Evolutionary conservation across 1,284 basidiomycete species (phyloP), one percentile per base, ranked within the genome.

Genomic region (Pseudozyma tsukubaensis): DNA sequence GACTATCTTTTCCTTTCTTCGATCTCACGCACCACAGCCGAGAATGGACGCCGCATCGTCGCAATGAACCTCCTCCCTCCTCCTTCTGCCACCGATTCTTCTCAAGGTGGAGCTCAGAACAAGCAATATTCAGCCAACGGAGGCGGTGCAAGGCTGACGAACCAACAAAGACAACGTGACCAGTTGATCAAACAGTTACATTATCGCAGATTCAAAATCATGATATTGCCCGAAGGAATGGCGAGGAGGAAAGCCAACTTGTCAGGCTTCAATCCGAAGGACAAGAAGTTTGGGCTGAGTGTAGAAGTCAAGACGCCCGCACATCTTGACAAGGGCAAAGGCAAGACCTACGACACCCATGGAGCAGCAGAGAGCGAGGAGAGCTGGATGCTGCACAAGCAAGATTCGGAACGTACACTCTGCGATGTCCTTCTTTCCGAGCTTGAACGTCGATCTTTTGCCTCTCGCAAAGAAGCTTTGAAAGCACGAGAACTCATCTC

Each of bases 151-250:
- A 51, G 47, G 19, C 24, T 55, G 53, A 73, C 64, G 8, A 54
- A 71, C 24, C 49, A 52, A 3, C 68, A 75, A 44, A 52, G 61
- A 5, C 64, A 68, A 18, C 36, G 64, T 4, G 64, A 75, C 4
- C 60, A 64, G 42, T 45, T 75, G 21, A 24, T 60, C 36, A 75
- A 75, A 37, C 72, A 75, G 24, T 24, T 72, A 1, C 64, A 66
- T 47, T 75, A 71, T 50, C 67, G 72, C 1, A 37, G 48, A 13
- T 61, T 47, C 39, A 24, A 32, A 21, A 50, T 72, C 37, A 71
- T 71, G 68, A 12, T 71, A 1, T 56, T 75, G 0, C 72, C 72
- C 0, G 68, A 75, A 6, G 72, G 72, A 2, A 75, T 75, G 72
- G 53, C 39, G 3, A 37, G 59, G 11, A 44, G 72, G 1, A 61